Evolutionary conservation across 352 stramenopile species (phyloP), one percentile per base, ranked within the genome.

Genomic region (Phytophthora rubi): DNA sequence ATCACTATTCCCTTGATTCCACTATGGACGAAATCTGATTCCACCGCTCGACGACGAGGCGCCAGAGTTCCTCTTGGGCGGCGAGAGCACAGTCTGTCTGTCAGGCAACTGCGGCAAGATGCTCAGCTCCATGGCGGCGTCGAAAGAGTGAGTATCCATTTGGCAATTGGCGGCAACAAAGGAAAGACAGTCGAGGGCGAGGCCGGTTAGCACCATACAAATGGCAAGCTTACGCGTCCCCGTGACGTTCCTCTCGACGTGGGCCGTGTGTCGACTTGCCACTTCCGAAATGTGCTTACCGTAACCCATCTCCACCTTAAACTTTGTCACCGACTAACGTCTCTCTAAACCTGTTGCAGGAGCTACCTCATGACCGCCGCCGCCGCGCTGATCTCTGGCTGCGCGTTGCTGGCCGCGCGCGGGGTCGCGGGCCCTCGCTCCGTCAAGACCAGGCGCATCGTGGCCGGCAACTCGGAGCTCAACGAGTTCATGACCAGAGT

Each of bases 401-500:
- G 71, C 48, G 64, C 59, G 3, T 54, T 86, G 7, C 53, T 83
- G 35, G 45, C 76, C 4, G 69, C 67, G 30, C 65, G 65, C n/a
- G 51, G 68, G 33, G 42, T 70, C 23, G 57, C 49, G n/a, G 10
- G 44, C 2, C 59, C 61, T 70, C 68, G 59, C 28, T 48, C 52
- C 8, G 16, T 47, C 28, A 52, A 23, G 15, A 60, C 68, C 60
- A 82, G 79, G 58, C 84, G 86, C 64, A 89, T 94, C 49, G 62
- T 94, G 16, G 82, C 76, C 21, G 82, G 81, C 26, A 72, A 76
- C 8, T 95, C 88, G 10, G 68, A 82, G 54, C 72, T 95, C 51
- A 94, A 94, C 62, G 61, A 77, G 53, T 93, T 89, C 62, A 62
- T 95, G 59, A 54, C 79, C n/a, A 62, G 44, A 21, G 85, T 90